Evolutionary conservation across 1,284 basidiomycete species (phyloP).

Genomic region (Microbotryum scabiosae): DNA sequence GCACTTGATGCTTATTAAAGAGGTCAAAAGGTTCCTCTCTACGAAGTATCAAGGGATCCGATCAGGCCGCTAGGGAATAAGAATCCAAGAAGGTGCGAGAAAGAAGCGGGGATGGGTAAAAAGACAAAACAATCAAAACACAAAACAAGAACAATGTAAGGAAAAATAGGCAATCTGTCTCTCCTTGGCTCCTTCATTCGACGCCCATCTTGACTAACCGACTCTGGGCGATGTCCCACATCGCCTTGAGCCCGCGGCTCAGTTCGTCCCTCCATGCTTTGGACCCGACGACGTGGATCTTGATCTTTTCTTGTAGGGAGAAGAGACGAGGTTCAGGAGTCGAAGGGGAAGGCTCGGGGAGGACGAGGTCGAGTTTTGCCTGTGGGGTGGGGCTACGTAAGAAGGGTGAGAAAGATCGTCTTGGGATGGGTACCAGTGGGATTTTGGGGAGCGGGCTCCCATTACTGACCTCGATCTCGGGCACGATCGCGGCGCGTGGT

Average conservation of each 20-base stretch:
- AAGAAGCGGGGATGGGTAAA: neutral
- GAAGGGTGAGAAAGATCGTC: neutral
- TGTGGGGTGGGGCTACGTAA: neutral
- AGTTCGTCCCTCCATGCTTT: slow-evolving; percentile 56
- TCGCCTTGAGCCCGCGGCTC: slow-evolving; percentile 59
- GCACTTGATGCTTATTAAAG: neutral
- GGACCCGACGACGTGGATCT: slow-evolving; percentile 28
- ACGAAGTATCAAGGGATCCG: neutral
- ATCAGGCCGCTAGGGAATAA: neutral
- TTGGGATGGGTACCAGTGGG: neutral
- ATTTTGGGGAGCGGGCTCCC: too few species aligned
- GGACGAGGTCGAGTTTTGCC: slow-evolving; percentile 43
- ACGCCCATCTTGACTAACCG: slow-evolving; percentile 39
- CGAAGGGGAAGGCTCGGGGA: slow-evolving; percentile 36
- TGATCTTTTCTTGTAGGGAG: slow-evolving; percentile 37
- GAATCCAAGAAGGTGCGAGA: neutral
- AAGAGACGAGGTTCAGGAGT: slow-evolving; percentile 41
- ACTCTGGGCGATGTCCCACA: slow-evolving; percentile 65
- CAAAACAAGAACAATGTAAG: neutral
- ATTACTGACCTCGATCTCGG: slow-evolving; percentile 62
- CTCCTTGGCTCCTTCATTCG: neutral
- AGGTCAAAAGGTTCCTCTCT: neutral
- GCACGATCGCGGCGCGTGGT: slow-evolving; percentile 57
- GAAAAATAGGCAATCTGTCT: neutral
- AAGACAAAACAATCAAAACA: neutral